These are phyloP conservation scores for Colletotrichum karsti DNA, from an alignment of 2,329 filamentous ascomycete genomes.

Conservation along the genomic window DNA sequence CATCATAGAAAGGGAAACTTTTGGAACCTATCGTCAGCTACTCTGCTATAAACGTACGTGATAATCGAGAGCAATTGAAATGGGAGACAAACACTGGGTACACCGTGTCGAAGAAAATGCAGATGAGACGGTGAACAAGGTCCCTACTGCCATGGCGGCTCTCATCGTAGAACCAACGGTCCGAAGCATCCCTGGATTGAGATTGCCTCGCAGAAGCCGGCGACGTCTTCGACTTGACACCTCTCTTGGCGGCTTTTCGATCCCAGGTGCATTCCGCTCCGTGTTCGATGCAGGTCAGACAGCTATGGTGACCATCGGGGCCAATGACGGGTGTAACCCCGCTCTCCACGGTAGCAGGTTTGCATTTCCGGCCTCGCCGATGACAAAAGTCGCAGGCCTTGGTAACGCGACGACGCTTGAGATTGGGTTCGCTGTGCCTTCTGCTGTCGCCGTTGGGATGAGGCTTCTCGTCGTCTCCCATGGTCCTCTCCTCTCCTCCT, in stretches of 20 bases:
- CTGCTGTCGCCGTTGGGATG: background rate
- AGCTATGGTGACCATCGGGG: constrained; percentile 10
- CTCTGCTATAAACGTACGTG: background rate
- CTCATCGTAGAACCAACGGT: constrained; percentile 28
- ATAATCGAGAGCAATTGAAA: background rate
- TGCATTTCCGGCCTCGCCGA: constrained; percentile 30
- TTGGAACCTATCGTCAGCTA: background rate
- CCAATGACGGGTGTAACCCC: background rate
- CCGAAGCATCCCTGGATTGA: background rate
- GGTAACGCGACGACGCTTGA: constrained; percentile 30
- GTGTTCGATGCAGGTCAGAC: constrained; percentile 31
- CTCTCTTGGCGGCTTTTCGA: constrained; percentile 28
- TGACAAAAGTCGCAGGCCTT: constrained; percentile 32
- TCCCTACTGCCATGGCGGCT: constrained; percentile 21
- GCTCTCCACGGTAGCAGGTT: constrained; percentile 20
- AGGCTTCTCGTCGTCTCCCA: background rate
- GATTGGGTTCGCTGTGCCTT: constrained; percentile 15
- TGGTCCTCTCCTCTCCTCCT: background rate
- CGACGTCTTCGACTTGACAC: constrained; percentile 30
- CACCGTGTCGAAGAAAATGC: constrained; percentile 30
- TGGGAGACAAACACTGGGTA: constrained; percentile 28
- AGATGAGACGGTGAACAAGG: constrained; percentile 22
- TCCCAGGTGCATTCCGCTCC: constrained; percentile 29
- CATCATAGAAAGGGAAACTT: constrained; percentile 58
- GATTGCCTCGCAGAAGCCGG: constrained; percentile 1